A percentile compares a stretch with the other conserved stretches of the same genome.
Conservation (phyloP, 2,329 filamentous ascomycete species). For the Trichophyton verrucosum region DNA sequence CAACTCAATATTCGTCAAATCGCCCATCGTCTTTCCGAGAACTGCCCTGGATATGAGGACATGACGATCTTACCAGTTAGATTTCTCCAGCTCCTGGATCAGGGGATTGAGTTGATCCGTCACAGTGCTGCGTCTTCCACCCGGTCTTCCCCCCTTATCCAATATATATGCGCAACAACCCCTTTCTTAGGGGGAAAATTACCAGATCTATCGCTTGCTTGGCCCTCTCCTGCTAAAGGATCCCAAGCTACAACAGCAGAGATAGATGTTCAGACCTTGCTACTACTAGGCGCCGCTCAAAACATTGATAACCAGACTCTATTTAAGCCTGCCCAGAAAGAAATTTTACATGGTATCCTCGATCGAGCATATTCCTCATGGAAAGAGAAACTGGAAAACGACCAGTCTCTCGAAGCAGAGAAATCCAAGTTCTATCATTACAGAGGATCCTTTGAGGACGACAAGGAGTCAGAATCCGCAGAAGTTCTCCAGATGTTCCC, state of each 20-base stretch:
- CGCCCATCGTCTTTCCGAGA: constrained; percentile 53
- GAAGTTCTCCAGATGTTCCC: constrained; percentile 77
- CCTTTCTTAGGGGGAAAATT: constrained; percentile 27
- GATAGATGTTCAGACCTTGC: constrained; percentile 27
- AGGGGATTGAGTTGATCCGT: constrained; percentile 56
- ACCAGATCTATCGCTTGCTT: neutral
- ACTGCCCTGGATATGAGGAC: constrained; percentile 73
- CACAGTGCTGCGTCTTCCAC: constrained; percentile 15
- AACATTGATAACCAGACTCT: constrained; percentile 24
- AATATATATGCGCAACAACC: constrained; percentile 24
- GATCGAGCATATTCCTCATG: constrained; percentile 66
- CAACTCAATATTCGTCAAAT: constrained; percentile 54
- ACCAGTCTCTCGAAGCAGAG: constrained; percentile 61
- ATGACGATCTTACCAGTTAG: constrained; percentile 65
- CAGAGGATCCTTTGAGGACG: constrained; percentile 61
- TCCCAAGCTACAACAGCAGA: constrained; percentile 16
- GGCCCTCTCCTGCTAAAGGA: neutral
- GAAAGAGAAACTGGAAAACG: constrained; percentile 61
- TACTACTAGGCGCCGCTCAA: constrained; percentile 24
- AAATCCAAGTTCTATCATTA: constrained; percentile 74
- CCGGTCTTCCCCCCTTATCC: constrained; percentile 16
- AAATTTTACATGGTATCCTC: constrained; percentile 53
- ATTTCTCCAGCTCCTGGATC: constrained; percentile 63
- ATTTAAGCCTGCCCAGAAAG: constrained; percentile 35
- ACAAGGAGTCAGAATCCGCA: constrained; percentile 59